Evolutionary conservation across 306 rosid species (phyloP).

Genomic region (Cucurbita moschata): DNA sequence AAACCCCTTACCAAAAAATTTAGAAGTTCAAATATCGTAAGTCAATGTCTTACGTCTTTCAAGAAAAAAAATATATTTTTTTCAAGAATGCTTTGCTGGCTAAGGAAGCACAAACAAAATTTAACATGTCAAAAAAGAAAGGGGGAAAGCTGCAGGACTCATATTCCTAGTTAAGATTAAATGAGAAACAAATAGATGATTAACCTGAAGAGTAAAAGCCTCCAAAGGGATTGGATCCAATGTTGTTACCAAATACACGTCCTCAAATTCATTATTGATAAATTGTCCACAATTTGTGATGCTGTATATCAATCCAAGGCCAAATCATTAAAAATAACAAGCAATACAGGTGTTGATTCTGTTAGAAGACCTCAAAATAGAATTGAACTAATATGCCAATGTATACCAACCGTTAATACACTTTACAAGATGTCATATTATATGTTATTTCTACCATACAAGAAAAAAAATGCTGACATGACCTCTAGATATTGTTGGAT

Average conservation of each 20-base stretch:
- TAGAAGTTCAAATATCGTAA: background rate
- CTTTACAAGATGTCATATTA: no score
- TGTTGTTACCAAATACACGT: slow-evolving; percentile 84
- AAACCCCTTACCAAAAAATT: background rate
- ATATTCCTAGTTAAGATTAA: background rate
- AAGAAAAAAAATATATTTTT: background rate
- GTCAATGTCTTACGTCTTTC: background rate
- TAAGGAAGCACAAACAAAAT: background rate
- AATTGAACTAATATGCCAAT: no score
- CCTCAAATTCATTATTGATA: slow-evolving; percentile 72
- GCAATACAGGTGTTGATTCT: background rate
- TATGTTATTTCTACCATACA: no score
- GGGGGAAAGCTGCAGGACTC: background rate
- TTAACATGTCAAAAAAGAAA: background rate
- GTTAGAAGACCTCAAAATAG: no score
- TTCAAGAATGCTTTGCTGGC: background rate
- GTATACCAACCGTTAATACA: no score
- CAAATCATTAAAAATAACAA: slow-evolving; percentile 4
- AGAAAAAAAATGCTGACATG: no score
- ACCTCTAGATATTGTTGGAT: no score
- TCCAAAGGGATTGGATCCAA: slow-evolving; percentile 71
- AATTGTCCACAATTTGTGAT: slow-evolving; percentile 54
- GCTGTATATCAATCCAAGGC: slow-evolving; percentile 36
- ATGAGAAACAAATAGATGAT: background rate
- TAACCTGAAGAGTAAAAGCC: slow-evolving; percentile 85